Conservation (phyloP, 495 filamentous ascomycete genomes). For the Endocarpon pusillum region DNA sequence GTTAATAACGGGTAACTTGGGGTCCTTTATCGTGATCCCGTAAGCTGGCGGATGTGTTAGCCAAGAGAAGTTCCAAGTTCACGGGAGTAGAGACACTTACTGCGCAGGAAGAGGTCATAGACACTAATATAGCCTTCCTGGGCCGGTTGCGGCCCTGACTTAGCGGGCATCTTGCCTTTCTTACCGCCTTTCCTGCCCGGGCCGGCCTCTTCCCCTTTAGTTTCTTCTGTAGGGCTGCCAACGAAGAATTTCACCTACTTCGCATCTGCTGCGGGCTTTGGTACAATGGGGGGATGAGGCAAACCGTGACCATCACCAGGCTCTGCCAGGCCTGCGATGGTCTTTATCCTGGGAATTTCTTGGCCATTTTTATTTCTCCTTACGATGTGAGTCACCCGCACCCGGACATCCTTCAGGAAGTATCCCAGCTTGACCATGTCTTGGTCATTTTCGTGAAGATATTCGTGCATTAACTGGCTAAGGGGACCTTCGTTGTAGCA, state of each 20-base stretch:
- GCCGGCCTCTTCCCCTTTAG: no score
- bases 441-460: not conserved
- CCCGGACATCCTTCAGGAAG: constrained; percentile 28
- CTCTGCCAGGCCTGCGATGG: constrained; percentile 29
- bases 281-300: constrained; percentile 9
- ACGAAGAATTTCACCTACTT: constrained; percentile 30
- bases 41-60: no score
- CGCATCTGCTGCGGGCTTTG: constrained; percentile 21
- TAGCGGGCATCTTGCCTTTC: no score
- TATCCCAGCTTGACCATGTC: constrained; percentile 17
- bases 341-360: constrained; percentile 20
- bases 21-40: not conserved
- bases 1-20: constrained; percentile 44
- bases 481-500: constrained; percentile 23
- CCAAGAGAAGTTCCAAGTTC: no score
- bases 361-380: constrained; percentile 21
- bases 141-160: no score
- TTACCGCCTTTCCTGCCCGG: no score
- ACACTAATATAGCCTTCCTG: no score
- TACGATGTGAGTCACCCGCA: constrained; percentile 22
- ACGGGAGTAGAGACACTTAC: no score
- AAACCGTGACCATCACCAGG: constrained; percentile 15
- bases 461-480: constrained; percentile 10
- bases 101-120: no score
- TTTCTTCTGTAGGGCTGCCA: no score